phyloP scores from a whole-genome alignment of 139 green algal genomes.

The Chlorella sorokiniana region DNA sequence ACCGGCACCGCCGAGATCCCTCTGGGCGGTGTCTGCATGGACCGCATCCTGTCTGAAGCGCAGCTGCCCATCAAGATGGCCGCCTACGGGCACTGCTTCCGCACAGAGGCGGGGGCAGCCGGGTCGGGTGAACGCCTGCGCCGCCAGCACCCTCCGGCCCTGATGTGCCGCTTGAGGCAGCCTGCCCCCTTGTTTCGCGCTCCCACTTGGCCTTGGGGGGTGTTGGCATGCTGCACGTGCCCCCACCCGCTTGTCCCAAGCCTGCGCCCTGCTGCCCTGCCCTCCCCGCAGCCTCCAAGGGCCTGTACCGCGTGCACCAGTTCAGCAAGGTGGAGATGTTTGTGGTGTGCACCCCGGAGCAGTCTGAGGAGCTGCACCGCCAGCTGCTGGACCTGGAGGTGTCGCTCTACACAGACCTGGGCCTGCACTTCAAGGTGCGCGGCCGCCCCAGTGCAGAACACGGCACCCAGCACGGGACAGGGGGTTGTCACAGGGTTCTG shows the following conservation, averaged over 20 bases:
- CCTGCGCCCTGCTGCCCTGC: background rate
- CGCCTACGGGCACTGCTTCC: slow-evolving; percentile 95
- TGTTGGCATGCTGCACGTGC: no score
- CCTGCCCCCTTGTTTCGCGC: background rate
- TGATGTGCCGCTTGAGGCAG: no score
- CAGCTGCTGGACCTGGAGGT: slow-evolving; percentile 84
- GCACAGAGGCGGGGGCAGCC: slow-evolving; percentile 94
- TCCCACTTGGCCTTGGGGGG: background rate
- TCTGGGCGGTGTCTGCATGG: slow-evolving; percentile 91
- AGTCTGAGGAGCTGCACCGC: slow-evolving; percentile 89
- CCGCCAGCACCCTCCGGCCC: no score
- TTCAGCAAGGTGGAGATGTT: slow-evolving; percentile 99
- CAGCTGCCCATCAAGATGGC: slow-evolving; percentile 92
- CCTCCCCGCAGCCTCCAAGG: slow-evolving; percentile 72
- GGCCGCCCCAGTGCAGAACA: no score
- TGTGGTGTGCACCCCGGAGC: slow-evolving; percentile 87
- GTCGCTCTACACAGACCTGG: slow-evolving; percentile 90
- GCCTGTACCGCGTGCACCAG: slow-evolving; percentile 98
- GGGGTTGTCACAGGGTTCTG: background rate
- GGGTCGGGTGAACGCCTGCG: slow-evolving; percentile 25
- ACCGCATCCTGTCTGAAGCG: slow-evolving; percentile 77
- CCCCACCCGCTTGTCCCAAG: background rate
- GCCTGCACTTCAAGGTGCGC: slow-evolving; percentile 93
- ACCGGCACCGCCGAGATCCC: slow-evolving; percentile 97
- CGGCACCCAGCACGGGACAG: no score